Percentiles rank a stretch among this genome's conserved stretches.
Conservation (phyloP, 2,329 filamentous ascomycete genomes). For the Phialophora chinensis region DNA sequence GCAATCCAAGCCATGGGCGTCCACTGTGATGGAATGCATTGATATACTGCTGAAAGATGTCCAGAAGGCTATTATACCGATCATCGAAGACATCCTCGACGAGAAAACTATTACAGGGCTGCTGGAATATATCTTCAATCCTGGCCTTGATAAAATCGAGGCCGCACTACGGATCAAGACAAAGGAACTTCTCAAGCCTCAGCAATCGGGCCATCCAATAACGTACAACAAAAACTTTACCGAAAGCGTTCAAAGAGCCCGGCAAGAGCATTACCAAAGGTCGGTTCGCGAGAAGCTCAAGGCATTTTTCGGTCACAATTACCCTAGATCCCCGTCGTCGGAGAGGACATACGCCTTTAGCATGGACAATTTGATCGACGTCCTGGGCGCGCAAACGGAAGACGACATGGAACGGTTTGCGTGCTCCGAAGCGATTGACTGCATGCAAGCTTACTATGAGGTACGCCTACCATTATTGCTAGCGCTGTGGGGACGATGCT, state of each 20-base stretch:
- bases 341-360: constrained; percentile 8
- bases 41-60: constrained; percentile 45
- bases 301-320: constrained; percentile 7
- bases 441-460: constrained; percentile 56
- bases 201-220: constrained; percentile 49
- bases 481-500: not conserved
- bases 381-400: constrained; percentile 36
- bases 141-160: constrained; percentile 49
- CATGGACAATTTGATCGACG: constrained; percentile 19
- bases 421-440: constrained; percentile 48
- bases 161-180: constrained; percentile 50
- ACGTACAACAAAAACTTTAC: constrained; percentile 49
- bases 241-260: constrained; percentile 42
- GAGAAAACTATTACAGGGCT: constrained; percentile 49
- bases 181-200: constrained; percentile 53
- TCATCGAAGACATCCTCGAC: constrained; percentile 49
- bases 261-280: constrained; percentile 8
- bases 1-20: constrained; percentile 62
- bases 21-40: constrained; percentile 48
- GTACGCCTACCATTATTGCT: not conserved
- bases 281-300: constrained; percentile 3
- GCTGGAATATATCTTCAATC: constrained; percentile 48
- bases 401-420: constrained; percentile 48
- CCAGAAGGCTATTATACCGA: constrained; percentile 45
- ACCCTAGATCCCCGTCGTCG: not conserved